Evolutionary conservation across 2,329 filamentous ascomycete species (phyloP), one percentile per base, ranked within the genome.

Genomic region (Dothidotthia symphoricarpi): DNA sequence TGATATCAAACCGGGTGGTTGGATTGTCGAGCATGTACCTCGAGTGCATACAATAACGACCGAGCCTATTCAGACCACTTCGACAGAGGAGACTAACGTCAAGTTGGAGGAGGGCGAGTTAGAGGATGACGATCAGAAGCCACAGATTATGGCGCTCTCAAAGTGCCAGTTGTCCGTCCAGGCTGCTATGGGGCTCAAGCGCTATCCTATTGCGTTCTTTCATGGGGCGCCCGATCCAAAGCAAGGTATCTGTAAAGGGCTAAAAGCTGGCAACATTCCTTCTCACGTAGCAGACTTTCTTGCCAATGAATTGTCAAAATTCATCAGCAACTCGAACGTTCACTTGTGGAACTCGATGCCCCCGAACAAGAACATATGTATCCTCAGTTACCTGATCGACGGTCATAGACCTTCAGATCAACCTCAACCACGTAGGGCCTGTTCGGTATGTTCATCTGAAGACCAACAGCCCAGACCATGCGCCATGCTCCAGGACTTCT

Each of bases 401-500:
- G 34, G 39, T 19, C 25, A 41, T 12, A 33, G 28, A 16, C 24
- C 45, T 11, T 32, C 28, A 2, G 37, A 35, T n/a, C 13, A 29
- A 24, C 12, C 34, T 1, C 46, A 43, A 28, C 28, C 33, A 14
- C 32, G 38, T 9, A 41, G 31, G 12, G 41, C 36, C 11, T 52
- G 49, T 13, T 12, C 2, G 25, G 3, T n/a, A 4, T 55, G 51
- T 31, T 47, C 31, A 3, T 30, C 28, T 6, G 22, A 24, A 16
- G 22, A 5, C 19, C 26, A 25, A 9, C 16, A 16, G 17, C 34
- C 24, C 6, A 34, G 43, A 13, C 45, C 46, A 7, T 53, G 51
- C 24, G 49, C 45, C 16, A 35, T 49, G 26, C 32, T 51, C 6
- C 37, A 48, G 11, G 39, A 42, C 2, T 16, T 55, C 11, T 24